Base-by-base conservation (phyloP, 495 filamentous ascomycete species). In the Aspergillus funiculosus region DNA sequence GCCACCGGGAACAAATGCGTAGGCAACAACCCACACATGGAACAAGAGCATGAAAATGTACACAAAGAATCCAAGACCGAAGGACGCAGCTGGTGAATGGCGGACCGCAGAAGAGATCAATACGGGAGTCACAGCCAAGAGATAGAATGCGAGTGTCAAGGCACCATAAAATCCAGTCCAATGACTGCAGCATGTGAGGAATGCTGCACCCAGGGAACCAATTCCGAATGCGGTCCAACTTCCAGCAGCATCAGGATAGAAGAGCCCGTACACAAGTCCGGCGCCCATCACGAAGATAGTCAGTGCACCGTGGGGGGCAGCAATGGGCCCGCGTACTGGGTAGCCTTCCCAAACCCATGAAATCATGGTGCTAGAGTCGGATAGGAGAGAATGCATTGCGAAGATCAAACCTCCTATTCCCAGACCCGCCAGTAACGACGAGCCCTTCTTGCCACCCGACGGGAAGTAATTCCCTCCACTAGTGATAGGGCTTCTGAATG, bases 271-370 rank as follows among this genome's bases (percentile, higher is more conserved):
- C 9, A 87, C 48, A n/a, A 95, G 72, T 38, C 94, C 94, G 36
- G 72, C 73, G 26, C 85, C 86, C 92, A 97, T 99, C 46, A 79
- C 80, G 39, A 83, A 76, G 43, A 96, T 81, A 3, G 88, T 94
- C 50, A 80, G 77, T 42, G 85, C 85, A 39, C 88, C 94, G 57
- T 99, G 89, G 15, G 89, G 86, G 36, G 80, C 89, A 40, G 90
- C 82, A 32, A 95, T 77, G 3, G 94, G 94, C 3, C 94, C 94
- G 35, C 86, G 78, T 39, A 96, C 78, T 28, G 94, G 94, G 56
- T 86, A 97, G 13, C 94, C 94, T 49, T 95, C 89, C 94, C 94
- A 99, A n/a, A 86, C 87, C 94, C 94, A 99, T 18, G 88, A 75
- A 48, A 97, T 95, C 89, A 97, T 97, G 22, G 94, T 99, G 67